These are phyloP conservation scores for Saccharomyces hybrid DNA, from an alignment of 1,139 yeast genomes.

Conservation along the genomic window DNA sequence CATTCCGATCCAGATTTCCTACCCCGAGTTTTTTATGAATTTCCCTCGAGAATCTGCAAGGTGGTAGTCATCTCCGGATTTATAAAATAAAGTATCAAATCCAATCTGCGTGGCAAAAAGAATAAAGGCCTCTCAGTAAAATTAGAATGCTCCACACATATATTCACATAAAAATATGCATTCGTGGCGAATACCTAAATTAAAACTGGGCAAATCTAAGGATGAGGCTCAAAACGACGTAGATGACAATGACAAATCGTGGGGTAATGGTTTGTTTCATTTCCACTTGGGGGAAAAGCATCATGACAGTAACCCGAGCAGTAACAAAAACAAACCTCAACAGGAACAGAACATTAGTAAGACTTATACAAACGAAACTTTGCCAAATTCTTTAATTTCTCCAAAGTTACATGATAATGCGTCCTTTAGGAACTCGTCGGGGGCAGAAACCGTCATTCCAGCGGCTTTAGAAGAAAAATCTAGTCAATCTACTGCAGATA, in stretches of 20 bases:
- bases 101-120: neutral
- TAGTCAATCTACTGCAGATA: neutral
- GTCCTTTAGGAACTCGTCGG: neutral
- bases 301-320: neutral
- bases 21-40: neutral
- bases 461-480: neutral
- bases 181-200: constrained; percentile 28
- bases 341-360: neutral
- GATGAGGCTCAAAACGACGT: constrained; percentile 25
- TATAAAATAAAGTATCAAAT: neutral
- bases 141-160: neutral
- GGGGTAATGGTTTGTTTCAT: constrained; percentile 15
- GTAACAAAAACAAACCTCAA: neutral
- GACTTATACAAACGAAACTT: neutral
- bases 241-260: constrained; percentile 9
- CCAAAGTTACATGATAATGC: neutral
- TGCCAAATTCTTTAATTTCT: neutral
- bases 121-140: neutral
- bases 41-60: neutral
- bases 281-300: constrained; percentile 10
- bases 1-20: neutral
- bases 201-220: constrained; percentile 28
- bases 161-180: constrained; percentile 14
- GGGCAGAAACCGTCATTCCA: neutral
- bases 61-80: neutral